Percentiles rank a stretch among this genome's conserved stretches.
phyloP scores from a whole-genome alignment of 2,329 filamentous ascomycete species.

The Fonsecaea multimorphosa region DNA sequence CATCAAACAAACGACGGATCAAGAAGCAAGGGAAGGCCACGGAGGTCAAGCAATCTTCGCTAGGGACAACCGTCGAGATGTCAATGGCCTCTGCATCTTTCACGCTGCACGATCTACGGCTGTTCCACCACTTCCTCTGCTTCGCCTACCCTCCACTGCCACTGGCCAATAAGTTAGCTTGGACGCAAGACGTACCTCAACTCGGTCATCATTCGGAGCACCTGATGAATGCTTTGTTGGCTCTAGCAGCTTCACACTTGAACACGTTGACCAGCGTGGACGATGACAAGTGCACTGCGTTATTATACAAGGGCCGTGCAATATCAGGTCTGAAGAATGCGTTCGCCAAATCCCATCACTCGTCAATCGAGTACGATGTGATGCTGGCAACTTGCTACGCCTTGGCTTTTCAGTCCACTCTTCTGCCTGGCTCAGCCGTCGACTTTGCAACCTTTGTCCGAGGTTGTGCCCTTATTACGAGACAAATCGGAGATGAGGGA shows the following conservation, averaged over 20 bases:
- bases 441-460: slow-evolving; percentile 43
- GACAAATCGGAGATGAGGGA: slow-evolving; percentile 42
- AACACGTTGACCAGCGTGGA: slow-evolving; percentile 52
- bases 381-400: slow-evolving; percentile 42
- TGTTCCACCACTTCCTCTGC: slow-evolving; percentile 60
- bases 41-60: neutral
- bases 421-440: slow-evolving; percentile 40
- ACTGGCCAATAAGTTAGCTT: slow-evolving; percentile 67
- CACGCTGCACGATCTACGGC: slow-evolving; percentile 50
- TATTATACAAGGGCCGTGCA: slow-evolving; percentile 70
- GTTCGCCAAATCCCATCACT: slow-evolving; percentile 44
- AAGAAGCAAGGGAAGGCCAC: neutral
- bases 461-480: slow-evolving; percentile 41
- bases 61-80: neutral
- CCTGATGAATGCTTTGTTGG: slow-evolving; percentile 72
- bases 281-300: slow-evolving; percentile 59
- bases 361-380: slow-evolving; percentile 36
- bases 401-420: slow-evolving; percentile 41
- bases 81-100: slow-evolving; percentile 9
- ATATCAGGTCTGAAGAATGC: slow-evolving; percentile 66
- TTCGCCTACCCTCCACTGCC: slow-evolving; percentile 66
- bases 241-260: slow-evolving; percentile 68
- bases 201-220: slow-evolving; percentile 70
- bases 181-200: slow-evolving; percentile 69
- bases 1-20: neutral